A percentile compares a stretch with the other conserved stretches of the same genome.
These are phyloP conservation scores for Phytophthora multivora DNA, from an alignment of 352 stramenopile genomes.

Conservation along the genomic window DNA sequence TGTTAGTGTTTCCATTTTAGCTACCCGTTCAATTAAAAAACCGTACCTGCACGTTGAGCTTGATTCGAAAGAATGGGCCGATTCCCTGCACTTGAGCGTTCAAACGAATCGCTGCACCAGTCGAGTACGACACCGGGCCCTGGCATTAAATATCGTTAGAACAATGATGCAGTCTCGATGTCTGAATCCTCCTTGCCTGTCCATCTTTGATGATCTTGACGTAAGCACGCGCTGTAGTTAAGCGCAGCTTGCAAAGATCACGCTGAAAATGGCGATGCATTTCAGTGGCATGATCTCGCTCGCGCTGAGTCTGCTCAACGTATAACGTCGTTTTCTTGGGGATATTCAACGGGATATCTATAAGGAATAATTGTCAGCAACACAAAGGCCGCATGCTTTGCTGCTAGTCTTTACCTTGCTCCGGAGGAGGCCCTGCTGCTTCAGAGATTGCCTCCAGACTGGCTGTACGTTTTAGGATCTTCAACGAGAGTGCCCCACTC, in stretches of 20 bases:
- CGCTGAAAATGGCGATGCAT: conserved; percentile 94
- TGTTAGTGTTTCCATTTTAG: neutral
- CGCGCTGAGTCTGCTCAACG: conserved; percentile 92
- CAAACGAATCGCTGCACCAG: conserved; percentile 72
- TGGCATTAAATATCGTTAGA: conserved; percentile 18
- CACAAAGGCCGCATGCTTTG: too few species aligned
- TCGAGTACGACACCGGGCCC: conserved; percentile 76
- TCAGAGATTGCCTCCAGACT: conserved; percentile 80
- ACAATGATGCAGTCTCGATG: neutral
- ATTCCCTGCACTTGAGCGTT: conserved; percentile 86
- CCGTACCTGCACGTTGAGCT: conserved; percentile 73
- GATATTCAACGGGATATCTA: conserved; percentile 91
- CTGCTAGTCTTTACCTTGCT: conserved; percentile 60
- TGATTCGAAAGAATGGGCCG: conserved; percentile 82
- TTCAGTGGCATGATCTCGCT: conserved; percentile 88
- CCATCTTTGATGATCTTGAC: conserved; percentile 92
- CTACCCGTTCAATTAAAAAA: neutral
- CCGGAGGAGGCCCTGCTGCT: conserved; percentile 72
- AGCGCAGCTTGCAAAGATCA: conserved; percentile 88
- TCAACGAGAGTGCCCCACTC: conserved; percentile 78
- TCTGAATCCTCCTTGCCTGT: conserved; percentile 39
- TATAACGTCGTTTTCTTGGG: conserved; percentile 95
- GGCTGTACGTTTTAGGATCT: conserved; percentile 90
- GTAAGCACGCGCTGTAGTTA: conserved; percentile 87
- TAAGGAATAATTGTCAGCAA: neutral